phyloP scores from a whole-genome alignment of 495 filamentous ascomycete species.

The Neurospora africana region DNA sequence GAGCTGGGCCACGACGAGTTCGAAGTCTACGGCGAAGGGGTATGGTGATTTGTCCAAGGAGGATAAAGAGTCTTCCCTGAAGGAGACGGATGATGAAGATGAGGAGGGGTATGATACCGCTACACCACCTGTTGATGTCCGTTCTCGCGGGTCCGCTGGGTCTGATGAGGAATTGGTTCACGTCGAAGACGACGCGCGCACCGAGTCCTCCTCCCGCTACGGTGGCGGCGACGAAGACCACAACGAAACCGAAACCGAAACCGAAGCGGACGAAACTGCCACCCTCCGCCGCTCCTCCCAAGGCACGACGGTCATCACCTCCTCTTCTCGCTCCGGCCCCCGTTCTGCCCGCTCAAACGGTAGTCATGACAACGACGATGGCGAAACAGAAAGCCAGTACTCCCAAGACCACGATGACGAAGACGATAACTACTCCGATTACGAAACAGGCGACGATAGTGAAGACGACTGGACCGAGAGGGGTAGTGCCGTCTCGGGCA shows the following conservation, averaged over 20 bases:
- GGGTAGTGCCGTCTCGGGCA: not conserved
- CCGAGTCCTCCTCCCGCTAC: not conserved
- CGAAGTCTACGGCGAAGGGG: conserved; percentile 32
- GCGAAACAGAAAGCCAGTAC: not conserved
- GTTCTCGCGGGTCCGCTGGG: not conserved
- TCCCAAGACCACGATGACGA: conserved; percentile 4
- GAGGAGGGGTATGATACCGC: conserved; percentile 3
- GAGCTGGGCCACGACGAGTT: conserved; percentile 11
- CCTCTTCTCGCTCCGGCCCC: conserved; percentile 27
- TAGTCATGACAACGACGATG: not conserved
- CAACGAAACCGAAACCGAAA: not conserved
- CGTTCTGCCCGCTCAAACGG: not conserved
- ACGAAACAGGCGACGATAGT: conserved; percentile 17
- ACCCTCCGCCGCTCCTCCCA: conserved; percentile 21
- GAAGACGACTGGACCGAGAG: conserved; percentile 28
- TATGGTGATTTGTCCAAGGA: conserved; percentile 38
- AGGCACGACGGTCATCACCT: conserved; percentile 43
- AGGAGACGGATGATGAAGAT: conserved; percentile 4
- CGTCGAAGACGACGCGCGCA: not conserved
- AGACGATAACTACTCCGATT: conserved; percentile 42
- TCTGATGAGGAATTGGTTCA: not conserved
- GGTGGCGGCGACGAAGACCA: not conserved
- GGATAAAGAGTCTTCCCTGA: conserved; percentile 2
- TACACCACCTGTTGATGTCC: not conserved
- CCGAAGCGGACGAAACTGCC: conserved; percentile 11